phyloP scores from a whole-genome alignment of 2,329 filamentous ascomycete species.

The Chaetomiaceae sp. region DNA sequence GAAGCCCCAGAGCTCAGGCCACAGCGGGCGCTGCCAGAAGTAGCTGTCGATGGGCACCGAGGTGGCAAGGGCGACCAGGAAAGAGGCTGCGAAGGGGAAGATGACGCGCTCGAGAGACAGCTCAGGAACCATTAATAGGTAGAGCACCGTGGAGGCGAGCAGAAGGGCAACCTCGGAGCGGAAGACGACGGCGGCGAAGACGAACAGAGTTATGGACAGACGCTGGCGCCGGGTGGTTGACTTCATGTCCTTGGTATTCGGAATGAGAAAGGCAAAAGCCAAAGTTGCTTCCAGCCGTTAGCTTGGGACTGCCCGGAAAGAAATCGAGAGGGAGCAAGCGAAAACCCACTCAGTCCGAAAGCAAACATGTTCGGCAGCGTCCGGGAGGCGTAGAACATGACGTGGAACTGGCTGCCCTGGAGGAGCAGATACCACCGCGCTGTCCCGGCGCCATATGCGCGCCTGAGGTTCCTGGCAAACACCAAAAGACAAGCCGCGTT shows the following conservation, averaged over 20 bases:
- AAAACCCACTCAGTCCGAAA: slow-evolving; percentile 67
- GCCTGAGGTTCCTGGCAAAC: slow-evolving; percentile 58
- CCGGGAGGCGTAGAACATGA: slow-evolving; percentile 85
- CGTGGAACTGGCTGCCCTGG: slow-evolving; percentile 81
- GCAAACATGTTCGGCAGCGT: slow-evolving; percentile 97
- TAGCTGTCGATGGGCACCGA: slow-evolving; percentile 80
- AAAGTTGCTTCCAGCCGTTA: slow-evolving; percentile 50
- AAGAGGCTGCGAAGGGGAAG: slow-evolving; percentile 58
- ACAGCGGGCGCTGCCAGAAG: slow-evolving; percentile 83
- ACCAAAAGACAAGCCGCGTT: slow-evolving; percentile 65
- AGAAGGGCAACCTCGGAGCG: slow-evolving; percentile 83
- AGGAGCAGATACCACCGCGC: slow-evolving; percentile 76
- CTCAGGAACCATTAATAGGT: slow-evolving; percentile 53
- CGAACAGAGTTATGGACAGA: slow-evolving; percentile 66
- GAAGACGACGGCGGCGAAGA: slow-evolving; percentile 76
- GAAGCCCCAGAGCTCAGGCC: slow-evolving; percentile 88
- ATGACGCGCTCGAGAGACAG: slow-evolving; percentile 54
- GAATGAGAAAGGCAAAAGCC: slow-evolving; percentile 47
- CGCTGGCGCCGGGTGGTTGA: slow-evolving; percentile 44
- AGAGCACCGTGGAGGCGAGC: slow-evolving; percentile 59
- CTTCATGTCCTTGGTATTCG: slow-evolving; percentile 29
- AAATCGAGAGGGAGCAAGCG: slow-evolving; percentile 22
- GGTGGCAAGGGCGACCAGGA: slow-evolving; percentile 57
- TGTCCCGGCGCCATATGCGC: slow-evolving; percentile 60
- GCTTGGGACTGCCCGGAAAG: too few species aligned